Base-by-base conservation (phyloP, 345 rosid genomes). In the Rhizophora mangle region DNA sequence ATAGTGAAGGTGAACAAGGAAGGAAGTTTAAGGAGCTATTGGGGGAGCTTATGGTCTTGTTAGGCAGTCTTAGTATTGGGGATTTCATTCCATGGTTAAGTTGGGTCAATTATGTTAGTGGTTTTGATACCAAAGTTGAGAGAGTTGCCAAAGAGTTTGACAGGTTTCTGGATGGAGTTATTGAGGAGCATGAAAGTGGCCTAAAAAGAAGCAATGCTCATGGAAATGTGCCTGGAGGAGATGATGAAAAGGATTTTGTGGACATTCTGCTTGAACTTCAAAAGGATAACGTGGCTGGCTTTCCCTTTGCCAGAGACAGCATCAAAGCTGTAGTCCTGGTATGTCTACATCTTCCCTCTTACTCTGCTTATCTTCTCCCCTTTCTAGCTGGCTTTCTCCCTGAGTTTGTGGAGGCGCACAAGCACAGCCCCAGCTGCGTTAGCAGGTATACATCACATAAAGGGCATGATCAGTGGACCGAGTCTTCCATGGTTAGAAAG, bases 11-110 rank as follows among this genome's bases (percentile, higher is more conserved):
- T 5, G 79, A 77, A 29, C 61, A 16, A 11, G 75, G 77, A 8
- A 71, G 20, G 19, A 80, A 68, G 71, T 81, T 88, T 32, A 63
- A 68, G 73, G 62, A 36, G 55, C 29, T 81, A 8, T 1, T 84
- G 68, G 34, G 34, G 0, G 78, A 73, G 67, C 27, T 86, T 16
- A 18, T 19, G 49, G 71, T 57, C 30, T 51, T 85, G 15, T 24
- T 88, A 30, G 91, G 89, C 1, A 53, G 7, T 68, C 61, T 81
- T 29, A 61, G 66, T 46, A 55, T 83, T 0, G 89, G 91, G 20
- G 87, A 80, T 37, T 87, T 60, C 63, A 68, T 91, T 47, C 92
- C 90, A 26, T 82, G 84, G 78, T 83, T 87, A 31, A 76, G 72
- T 15, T 86, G 89, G 91, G 29, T 82, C 6, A 79, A 73, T 60